These are phyloP conservation scores for Malassezia slooffiae DNA, from an alignment of 1,284 basidiomycete species.

Conservation along the genomic window DNA sequence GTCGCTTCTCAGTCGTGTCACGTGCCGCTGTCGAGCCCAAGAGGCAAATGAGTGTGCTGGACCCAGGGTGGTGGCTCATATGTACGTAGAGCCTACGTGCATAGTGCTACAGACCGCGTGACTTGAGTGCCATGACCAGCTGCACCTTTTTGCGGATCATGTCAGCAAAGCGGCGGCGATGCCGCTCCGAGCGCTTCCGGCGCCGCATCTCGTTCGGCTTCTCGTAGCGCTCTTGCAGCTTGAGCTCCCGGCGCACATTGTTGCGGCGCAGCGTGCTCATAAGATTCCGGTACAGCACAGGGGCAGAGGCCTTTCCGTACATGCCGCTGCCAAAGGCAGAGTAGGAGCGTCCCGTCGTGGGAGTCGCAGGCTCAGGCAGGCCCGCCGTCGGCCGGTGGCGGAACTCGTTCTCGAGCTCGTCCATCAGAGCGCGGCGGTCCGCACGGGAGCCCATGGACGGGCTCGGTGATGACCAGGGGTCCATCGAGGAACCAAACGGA, in stretches of 20 bases:
- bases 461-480: no score
- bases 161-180: slow-evolving; percentile 41
- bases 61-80: no score
- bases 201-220: slow-evolving; percentile 43
- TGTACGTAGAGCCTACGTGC: no score
- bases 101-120: slow-evolving; percentile 24
- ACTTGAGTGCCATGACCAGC: slow-evolving; percentile 41
- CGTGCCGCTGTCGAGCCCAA: no score
- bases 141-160: slow-evolving; percentile 44
- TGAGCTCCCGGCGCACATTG: slow-evolving; percentile 36
- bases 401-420: slow-evolving; percentile 12
- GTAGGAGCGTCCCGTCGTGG: slow-evolving; percentile 12
- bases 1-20: no score
- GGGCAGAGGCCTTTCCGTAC: slow-evolving; percentile 5
- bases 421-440: background rate
- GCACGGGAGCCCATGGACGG: background rate
- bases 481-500: no score
- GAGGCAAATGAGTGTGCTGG: no score
- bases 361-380: slow-evolving; percentile 1
- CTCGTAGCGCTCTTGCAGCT: slow-evolving; percentile 37
- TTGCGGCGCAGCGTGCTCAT: slow-evolving; percentile 18
- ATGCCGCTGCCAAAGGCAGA: background rate
- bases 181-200: slow-evolving; percentile 38
- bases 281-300: slow-evolving; percentile 11
- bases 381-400: slow-evolving; percentile 11